These are phyloP conservation scores for Grosmannia penicillata DNA, from an alignment of 2,329 filamentous ascomycete species.

Conservation along the genomic window DNA sequence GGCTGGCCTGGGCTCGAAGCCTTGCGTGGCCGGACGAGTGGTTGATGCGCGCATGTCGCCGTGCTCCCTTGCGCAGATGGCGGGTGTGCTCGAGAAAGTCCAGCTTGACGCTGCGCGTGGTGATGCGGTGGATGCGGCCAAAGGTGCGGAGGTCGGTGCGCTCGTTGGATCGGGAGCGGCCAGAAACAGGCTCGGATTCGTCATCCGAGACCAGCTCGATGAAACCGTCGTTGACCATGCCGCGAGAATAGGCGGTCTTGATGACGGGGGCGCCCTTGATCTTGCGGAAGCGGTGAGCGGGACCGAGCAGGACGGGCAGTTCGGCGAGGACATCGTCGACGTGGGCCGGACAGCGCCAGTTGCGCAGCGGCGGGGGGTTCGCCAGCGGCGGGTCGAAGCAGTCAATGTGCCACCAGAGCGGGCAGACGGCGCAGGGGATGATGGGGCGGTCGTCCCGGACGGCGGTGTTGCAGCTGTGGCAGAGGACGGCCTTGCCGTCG, in stretches of 20 bases:
- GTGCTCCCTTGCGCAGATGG: constrained; percentile 11
- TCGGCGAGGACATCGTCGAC: constrained; percentile 57
- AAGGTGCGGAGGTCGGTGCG: constrained; percentile 46
- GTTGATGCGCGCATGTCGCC: constrained; percentile 7
- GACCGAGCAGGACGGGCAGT: constrained; percentile 39
- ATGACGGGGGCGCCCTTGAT: constrained; percentile 39
- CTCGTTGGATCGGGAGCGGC: constrained; percentile 23
- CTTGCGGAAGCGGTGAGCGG: constrained; percentile 46
- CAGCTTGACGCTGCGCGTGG: constrained; percentile 48
- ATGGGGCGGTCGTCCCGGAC: constrained; percentile 53
- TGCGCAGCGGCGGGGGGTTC: constrained; percentile 58
- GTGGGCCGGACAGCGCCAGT: constrained; percentile 84
- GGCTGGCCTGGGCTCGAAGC: too few relatives aligned
- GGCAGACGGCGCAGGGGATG: constrained; percentile 74
- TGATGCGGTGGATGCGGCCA: constrained; percentile 50
- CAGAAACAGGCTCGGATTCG: constrained; percentile 29
- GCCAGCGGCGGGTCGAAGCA: constrained; percentile 77
- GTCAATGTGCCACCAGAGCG: constrained; percentile 78
- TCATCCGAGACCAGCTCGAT: constrained; percentile 53
- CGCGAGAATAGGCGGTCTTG: constrained; percentile 41
- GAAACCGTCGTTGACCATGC: constrained; percentile 54
- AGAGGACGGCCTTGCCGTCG: constrained; percentile 64
- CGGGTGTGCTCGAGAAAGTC: constrained; percentile 51
- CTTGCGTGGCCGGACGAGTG: too few relatives aligned
- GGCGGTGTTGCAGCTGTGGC: constrained; percentile 57